Percentiles rank a stretch among this genome's conserved stretches.
Conservation (phyloP, 2,329 filamentous ascomycete genomes). For the Aspergillus pseudoviridinutans region DNA sequence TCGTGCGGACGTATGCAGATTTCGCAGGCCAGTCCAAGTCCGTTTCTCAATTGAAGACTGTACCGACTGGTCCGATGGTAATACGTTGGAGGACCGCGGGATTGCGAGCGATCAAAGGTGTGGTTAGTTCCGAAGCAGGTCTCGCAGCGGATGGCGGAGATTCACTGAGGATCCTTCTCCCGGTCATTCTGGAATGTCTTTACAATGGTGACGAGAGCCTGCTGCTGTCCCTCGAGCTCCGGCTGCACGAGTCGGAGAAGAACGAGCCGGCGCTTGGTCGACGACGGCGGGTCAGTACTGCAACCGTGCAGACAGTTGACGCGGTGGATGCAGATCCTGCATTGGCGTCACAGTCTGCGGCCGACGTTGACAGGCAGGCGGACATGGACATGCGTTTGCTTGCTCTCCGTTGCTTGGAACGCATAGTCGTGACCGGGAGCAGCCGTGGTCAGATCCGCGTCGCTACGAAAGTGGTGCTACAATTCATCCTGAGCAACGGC, state of each 20-base stretch:
- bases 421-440: slow-evolving; percentile 72
- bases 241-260: slow-evolving; percentile 65
- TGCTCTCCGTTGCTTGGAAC: slow-evolving; percentile 80
- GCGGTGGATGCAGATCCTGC: slow-evolving; percentile 64
- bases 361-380: slow-evolving; percentile 82
- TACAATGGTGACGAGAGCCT: slow-evolving; percentile 63
- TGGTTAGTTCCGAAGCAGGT: slow-evolving; percentile 76
- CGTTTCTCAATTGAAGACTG: slow-evolving; percentile 44
- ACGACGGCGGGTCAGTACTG: slow-evolving; percentile 70
- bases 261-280: slow-evolving; percentile 60
- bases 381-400: slow-evolving; percentile 84
- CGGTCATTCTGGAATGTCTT: slow-evolving; percentile 81
- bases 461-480: slow-evolving; percentile 69
- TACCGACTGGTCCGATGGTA: slow-evolving; percentile 66
- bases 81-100: slow-evolving; percentile 74
- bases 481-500: slow-evolving; percentile 63
- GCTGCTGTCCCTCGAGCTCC: slow-evolving; percentile 63
- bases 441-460: slow-evolving; percentile 77
- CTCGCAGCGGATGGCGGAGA: slow-evolving; percentile 70
- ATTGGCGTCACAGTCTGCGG: slow-evolving; percentile 68
- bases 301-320: slow-evolving; percentile 70
- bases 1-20: slow-evolving; percentile 73
- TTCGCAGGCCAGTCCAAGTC: slow-evolving; percentile 65
- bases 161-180: slow-evolving; percentile 74
- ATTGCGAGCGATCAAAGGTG: slow-evolving; percentile 72